phyloP scores from a whole-genome alignment of 148 eudicot species.

The Camellia sinensis region DNA sequence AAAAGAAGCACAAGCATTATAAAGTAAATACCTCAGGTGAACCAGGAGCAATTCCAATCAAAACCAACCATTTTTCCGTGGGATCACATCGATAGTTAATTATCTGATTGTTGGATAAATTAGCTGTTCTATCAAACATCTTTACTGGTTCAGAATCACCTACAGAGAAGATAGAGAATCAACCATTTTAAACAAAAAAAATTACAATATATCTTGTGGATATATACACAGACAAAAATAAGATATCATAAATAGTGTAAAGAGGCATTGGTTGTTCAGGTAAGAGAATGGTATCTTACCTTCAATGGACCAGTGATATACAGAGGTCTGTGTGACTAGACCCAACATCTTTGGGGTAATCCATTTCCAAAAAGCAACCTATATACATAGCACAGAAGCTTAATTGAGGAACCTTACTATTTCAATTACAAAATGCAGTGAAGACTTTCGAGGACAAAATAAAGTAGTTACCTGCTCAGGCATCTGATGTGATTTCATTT shows the following conservation, averaged over 20 bases:
- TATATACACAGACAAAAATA: background rate
- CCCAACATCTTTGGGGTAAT: constrained; percentile 83
- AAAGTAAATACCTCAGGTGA: constrained; percentile 62
- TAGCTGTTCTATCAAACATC: constrained; percentile 93
- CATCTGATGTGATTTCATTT: constrained; percentile 96
- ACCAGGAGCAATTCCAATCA: constrained; percentile 95
- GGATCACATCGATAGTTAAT: constrained; percentile 91
- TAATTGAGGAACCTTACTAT: background rate
- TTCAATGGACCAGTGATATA: constrained; percentile 98
- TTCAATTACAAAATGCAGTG: background rate
- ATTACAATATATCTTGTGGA: background rate
- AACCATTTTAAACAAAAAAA: background rate
- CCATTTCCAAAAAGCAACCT: constrained; percentile 99
- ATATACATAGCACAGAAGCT: constrained; percentile 9
- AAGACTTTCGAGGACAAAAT: background rate
- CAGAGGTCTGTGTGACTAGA: constrained; percentile 85
- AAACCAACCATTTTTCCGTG: constrained; percentile 90
- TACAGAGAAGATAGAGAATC: constrained; percentile 16
- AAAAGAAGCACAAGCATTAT: background rate
- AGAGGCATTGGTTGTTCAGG: background rate
- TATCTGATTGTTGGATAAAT: constrained; percentile 84
- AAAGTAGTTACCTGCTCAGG: constrained; percentile 80
- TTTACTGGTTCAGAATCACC: constrained; percentile 89
- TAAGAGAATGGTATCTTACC: constrained; percentile 32
- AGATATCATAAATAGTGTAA: too few species aligned